Evolutionary conservation across 1,284 basidiomycete species (phyloP), one percentile per base, ranked within the genome.

Genomic region (Sphaerobolus stellatus): DNA sequence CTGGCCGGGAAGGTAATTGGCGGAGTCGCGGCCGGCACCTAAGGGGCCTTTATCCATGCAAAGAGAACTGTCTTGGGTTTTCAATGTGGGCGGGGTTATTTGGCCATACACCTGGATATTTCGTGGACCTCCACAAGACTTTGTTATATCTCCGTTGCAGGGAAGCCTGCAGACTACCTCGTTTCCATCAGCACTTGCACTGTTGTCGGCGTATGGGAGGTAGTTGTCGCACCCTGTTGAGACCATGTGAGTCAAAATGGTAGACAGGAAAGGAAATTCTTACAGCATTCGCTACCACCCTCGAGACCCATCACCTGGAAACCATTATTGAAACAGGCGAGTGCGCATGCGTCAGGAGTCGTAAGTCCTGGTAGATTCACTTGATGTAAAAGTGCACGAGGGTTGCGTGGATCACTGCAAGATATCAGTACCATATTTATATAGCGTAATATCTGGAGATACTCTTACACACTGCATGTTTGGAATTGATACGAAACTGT

Each of bases 161-260:
- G 41, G 41, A n/a, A 43, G 41, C 22, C 9, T 43, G 41, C 41
- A 43, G n/a, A n/a, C n/a, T n/a, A n/a, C n/a, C n/a, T n/a, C n/a
- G n/a, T n/a, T n/a, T n/a, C n/a, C n/a, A n/a, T n/a, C n/a, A n/a
- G n/a, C n/a, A n/a, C n/a, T n/a, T n/a, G n/a, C n/a, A n/a, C n/a
- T n/a, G n/a, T n/a, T n/a, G n/a, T n/a, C n/a, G n/a, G n/a, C n/a
- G n/a, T n/a, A n/a, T n/a, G n/a, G n/a, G n/a, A n/a, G n/a, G n/a
- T n/a, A n/a, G n/a, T n/a, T n/a, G n/a, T n/a, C n/a, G n/a, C n/a
- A n/a, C n/a, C n/a, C n/a, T n/a, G 13, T 14, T n/a, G n/a, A n/a
- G n/a, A n/a, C n/a, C n/a, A 43, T 43, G 4, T n/a, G 28, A 11
- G 18, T 43, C 41, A 11, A 43, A 22, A 22, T 24, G n/a, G 18